Percentiles rank a stretch among this genome's conserved stretches.
These are phyloP conservation scores for Thelephora aurantiotincta DNA, from an alignment of 768 basidiomycete species.

Conservation along the genomic window DNA sequence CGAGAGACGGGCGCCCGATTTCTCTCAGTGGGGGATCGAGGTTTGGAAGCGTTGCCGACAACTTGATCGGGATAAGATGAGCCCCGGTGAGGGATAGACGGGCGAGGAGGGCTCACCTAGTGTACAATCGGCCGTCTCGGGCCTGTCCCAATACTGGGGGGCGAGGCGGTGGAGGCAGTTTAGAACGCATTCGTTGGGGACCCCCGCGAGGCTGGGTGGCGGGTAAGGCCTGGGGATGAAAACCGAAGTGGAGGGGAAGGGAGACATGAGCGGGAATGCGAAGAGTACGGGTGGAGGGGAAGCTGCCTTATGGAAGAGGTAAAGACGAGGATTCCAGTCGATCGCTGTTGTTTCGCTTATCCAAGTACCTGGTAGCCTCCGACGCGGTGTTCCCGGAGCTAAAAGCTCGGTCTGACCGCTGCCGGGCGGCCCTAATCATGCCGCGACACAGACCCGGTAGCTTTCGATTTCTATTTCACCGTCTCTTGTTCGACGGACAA, in stretches of 20 bases:
- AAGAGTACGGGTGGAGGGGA: slow-evolving; percentile 2
- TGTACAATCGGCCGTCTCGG: slow-evolving; percentile 68
- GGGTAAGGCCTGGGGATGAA: slow-evolving; percentile 50
- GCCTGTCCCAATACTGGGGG: slow-evolving; percentile 57
- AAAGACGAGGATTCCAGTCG: too few species aligned
- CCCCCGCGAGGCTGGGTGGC: slow-evolving; percentile 43
- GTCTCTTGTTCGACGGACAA: too few species aligned
- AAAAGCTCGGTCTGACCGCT: too few species aligned
- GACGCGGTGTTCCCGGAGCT: too few species aligned
- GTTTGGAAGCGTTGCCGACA: slow-evolving; percentile 16
- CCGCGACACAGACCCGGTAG: too few species aligned
- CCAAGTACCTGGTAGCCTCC: too few species aligned
- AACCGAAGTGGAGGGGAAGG: slow-evolving; percentile 8
- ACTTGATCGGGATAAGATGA: slow-evolving; percentile 16
- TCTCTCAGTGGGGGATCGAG: slow-evolving; percentile 4
- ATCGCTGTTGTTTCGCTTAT: slow-evolving; percentile 4
- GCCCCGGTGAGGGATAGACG: not conserved
- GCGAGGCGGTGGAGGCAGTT: slow-evolving; percentile 56
- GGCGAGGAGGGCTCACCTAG: slow-evolving; percentile 35
- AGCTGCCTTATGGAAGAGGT: too few species aligned
- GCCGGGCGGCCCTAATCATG: too few species aligned
- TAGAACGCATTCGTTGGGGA: slow-evolving; percentile 62
- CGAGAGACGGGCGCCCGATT: too few species aligned
- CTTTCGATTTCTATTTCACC: too few species aligned
- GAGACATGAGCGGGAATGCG: slow-evolving; percentile 5